Evolutionary conservation across 2,329 filamentous ascomycete species (phyloP).

Genomic region (Fulvia fulva): DNA sequence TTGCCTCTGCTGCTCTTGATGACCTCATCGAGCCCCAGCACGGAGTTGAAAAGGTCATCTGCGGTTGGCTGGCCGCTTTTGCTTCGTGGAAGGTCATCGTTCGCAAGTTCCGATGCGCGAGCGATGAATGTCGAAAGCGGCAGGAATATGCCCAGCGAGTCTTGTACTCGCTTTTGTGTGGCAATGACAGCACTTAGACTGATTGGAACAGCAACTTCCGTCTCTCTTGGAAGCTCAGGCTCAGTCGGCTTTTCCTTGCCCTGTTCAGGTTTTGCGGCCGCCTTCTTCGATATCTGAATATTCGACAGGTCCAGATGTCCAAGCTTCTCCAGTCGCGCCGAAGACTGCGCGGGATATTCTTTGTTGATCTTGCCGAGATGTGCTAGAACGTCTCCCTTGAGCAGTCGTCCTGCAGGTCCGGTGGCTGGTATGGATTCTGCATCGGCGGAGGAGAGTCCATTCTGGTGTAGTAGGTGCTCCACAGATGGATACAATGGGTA

Average conservation of each 20-base stretch:
- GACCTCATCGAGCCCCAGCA: constrained; percentile 66
- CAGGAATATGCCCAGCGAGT: constrained; percentile 72
- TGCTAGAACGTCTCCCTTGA: constrained; percentile 94
- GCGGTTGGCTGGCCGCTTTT: constrained; percentile 62
- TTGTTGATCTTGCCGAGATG: constrained; percentile 75
- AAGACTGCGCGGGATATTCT: constrained; percentile 67
- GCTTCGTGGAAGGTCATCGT: constrained; percentile 73
- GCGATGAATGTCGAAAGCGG: constrained; percentile 83
- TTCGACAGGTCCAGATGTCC: constrained; percentile 89
- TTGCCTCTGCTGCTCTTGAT: constrained; percentile 52
- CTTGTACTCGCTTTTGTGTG: constrained; percentile 74
- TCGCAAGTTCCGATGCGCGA: constrained; percentile 80
- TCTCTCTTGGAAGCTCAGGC: constrained; percentile 44
- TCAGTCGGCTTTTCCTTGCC: constrained; percentile 41
- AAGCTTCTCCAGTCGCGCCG: constrained; percentile 68
- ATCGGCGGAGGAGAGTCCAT: constrained; percentile 71
- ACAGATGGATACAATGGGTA: constrained; percentile 82
- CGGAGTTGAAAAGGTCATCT: constrained; percentile 83
- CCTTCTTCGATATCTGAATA: constrained; percentile 67
- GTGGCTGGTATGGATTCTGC: constrained; percentile 79
- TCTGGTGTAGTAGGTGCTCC: constrained; percentile 71
- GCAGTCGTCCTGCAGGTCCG: constrained; percentile 78
- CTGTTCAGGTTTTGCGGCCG: constrained; percentile 36
- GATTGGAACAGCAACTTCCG: constrained; percentile 67
- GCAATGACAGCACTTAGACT: constrained; percentile 75